phyloP scores from a whole-genome alignment of 768 basidiomycete genomes.

The Jaapia argillacea region DNA sequence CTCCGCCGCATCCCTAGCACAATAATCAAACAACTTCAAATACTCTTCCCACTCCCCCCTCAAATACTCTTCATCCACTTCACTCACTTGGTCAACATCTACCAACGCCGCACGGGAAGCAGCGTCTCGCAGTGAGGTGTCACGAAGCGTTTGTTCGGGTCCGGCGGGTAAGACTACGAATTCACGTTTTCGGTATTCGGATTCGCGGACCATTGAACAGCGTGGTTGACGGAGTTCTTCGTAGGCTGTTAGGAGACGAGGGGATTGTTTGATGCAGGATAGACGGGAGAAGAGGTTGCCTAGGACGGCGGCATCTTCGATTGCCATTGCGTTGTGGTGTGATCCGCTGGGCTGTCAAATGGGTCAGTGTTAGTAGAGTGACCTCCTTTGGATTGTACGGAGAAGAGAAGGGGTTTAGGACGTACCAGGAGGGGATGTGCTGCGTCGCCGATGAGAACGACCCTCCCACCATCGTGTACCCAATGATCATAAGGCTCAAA shows the following conservation, averaged over 20 bases:
- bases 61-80: constrained; percentile 31
- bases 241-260: not conserved
- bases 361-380: not conserved
- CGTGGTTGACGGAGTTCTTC: not conserved
- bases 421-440: constrained; percentile 2
- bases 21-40: constrained; percentile 37
- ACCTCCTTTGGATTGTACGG: no score
- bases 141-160: not conserved
- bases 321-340: not conserved
- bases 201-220: not conserved
- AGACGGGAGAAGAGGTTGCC: not conserved
- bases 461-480: constrained; percentile 1
- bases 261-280: not conserved
- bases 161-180: not conserved
- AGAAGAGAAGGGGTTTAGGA: no score
- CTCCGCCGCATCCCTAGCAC: constrained; percentile 45
- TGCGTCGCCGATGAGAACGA: constrained; percentile 2
- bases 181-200: not conserved
- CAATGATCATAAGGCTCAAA: not conserved
- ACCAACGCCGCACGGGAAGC: not conserved
- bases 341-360: not conserved
- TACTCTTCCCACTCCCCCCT: constrained; percentile 42
- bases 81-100: not conserved
- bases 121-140: not conserved
- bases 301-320: not conserved